phyloP scores from a whole-genome alignment of 2,329 filamentous ascomycete species.

The Decorospora gaudefroyi region DNA sequence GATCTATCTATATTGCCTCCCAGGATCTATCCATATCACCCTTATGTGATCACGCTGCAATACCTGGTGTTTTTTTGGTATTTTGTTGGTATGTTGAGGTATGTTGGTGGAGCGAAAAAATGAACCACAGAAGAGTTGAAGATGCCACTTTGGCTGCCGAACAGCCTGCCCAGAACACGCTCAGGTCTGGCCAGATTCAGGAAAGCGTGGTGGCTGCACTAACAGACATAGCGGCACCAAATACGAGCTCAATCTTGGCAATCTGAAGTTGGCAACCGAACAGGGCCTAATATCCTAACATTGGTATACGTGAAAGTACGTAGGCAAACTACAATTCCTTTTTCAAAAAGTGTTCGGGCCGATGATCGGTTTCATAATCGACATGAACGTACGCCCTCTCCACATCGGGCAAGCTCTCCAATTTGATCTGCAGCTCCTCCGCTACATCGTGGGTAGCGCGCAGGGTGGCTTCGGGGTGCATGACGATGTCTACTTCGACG shows the following conservation, averaged over 20 bases:
- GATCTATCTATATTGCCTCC: no score
- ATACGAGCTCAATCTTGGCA: not conserved
- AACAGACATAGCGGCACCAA: no score
- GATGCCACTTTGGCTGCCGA: no score
- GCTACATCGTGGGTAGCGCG: conserved; percentile 87
- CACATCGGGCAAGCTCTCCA: conserved; percentile 88
- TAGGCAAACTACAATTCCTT: conserved; percentile 61
- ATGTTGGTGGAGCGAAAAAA: no score
- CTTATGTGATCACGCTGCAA: no score
- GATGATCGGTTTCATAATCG: conserved; percentile 94
- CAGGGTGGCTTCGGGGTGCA: conserved; percentile 75
- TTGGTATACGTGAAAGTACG: not conserved
- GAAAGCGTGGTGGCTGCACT: no score
- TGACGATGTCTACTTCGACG: conserved; percentile 95
- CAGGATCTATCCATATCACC: no score
- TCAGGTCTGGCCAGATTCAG: no score
- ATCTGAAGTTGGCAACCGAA: not conserved
- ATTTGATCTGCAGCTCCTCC: conserved; percentile 89
- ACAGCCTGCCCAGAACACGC: no score
- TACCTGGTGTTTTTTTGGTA: no score
- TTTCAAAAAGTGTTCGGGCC: conserved; percentile 78
- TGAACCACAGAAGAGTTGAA: no score
- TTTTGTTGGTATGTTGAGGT: no score
- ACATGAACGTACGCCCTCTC: conserved; percentile 96
- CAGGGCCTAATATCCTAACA: not conserved